A percentile compares a stretch with the other conserved stretches of the same genome.
Evolutionary conservation across 179 eudicot genomes (phyloP).

Genomic region (Monotropa hypopitys): DNA sequence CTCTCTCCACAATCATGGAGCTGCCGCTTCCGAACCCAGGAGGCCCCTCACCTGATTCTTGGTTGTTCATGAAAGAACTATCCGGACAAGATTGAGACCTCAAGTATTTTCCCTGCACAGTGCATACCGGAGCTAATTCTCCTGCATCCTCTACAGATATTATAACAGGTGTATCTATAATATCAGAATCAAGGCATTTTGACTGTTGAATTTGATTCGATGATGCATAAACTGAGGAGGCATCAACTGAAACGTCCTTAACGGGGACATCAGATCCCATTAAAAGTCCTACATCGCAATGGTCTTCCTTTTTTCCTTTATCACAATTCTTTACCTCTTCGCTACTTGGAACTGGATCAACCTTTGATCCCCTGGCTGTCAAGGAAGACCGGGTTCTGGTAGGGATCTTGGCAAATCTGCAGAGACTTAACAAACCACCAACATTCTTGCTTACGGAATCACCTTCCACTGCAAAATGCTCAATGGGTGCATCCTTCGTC

Average conservation of each 20-base stretch:
- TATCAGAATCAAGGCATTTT: conserved; percentile 19
- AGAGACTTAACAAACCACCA: conserved; percentile 23
- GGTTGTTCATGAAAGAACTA: conserved; percentile 24
- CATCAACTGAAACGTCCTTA: conserved; percentile 20
- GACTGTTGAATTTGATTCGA: conserved; percentile 16
- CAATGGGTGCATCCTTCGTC: conserved; percentile 14
- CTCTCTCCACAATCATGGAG: conserved; percentile 34
- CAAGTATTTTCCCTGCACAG: conserved; percentile 17
- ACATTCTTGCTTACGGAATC: conserved; percentile 18
- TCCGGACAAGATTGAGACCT: conserved; percentile 28
- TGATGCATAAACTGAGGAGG: conserved; percentile 17
- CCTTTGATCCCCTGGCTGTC: conserved; percentile 18
- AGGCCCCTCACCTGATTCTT: conserved; percentile 26
- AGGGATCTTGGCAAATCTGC: conserved; percentile 33
- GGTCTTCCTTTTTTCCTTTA: conserved; percentile 13
- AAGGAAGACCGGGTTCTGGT: conserved; percentile 40
- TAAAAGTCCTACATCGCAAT: conserved; percentile 8
- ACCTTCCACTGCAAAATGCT: conserved; percentile 20
- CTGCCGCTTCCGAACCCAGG: conserved; percentile 32
- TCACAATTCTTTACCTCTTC: conserved; percentile 20
- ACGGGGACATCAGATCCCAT: conserved; percentile 14
- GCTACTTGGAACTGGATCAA: conserved; percentile 19
- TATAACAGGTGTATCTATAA: conserved; percentile 9
- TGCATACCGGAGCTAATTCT: conserved; percentile 6
- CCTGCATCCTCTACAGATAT: conserved; percentile 17